Base-by-base conservation (phyloP, 352 stramenopile species). In the Phytopythium aichiense region DNA sequence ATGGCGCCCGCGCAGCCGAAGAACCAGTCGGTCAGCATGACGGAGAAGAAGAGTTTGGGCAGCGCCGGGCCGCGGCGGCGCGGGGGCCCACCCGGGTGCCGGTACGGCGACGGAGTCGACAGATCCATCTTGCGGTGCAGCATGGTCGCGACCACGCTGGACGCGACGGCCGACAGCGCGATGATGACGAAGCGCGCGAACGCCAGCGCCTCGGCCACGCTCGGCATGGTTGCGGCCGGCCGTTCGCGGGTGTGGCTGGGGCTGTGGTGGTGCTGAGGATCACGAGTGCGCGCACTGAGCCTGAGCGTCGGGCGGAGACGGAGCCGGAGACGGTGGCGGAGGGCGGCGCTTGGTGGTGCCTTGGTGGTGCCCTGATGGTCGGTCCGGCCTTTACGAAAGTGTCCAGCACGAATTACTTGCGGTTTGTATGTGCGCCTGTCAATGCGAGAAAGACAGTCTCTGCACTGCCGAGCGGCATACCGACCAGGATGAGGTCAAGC, bases 1-100 rank as follows among this genome's bases (percentile, higher is more conserved):
- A 87, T 58, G 4, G 82, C 74, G 4, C 77, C 77, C n/a, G 72
- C 63, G 35, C 71, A 67, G 6, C 72, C 71, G 56, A 89, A 83
- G 23, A 86, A 61, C 71, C 73, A 80, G 69, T 89, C 79, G 11
- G 76, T 77, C 56, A 87, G 74, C 9, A 84, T 64, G 43, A 84
- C 69, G 25, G 71, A 79, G 60, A 79, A 81, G 60, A 79, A 87
- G 37, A 89, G 75, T 40, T 77, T 77, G 31, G 71, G 73, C 12
- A 80, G 66, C 73, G 12, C 56, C 62, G 45, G 76, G 52, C 11
- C 68, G 67, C 20, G 73, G 58, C 18, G 70, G 46, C 25, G 72
- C 53, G 4, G 54, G 52, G n/a, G 62, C 61, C 33, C 67, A 67
- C 38, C 48, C 58, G 46, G 9, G 61, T 62, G 37, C n/a, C 23